Evolutionary conservation across 2,329 filamentous ascomycete genomes (phyloP), one percentile per base, ranked within the genome.

Genomic region (Ramularia endophylla): DNA sequence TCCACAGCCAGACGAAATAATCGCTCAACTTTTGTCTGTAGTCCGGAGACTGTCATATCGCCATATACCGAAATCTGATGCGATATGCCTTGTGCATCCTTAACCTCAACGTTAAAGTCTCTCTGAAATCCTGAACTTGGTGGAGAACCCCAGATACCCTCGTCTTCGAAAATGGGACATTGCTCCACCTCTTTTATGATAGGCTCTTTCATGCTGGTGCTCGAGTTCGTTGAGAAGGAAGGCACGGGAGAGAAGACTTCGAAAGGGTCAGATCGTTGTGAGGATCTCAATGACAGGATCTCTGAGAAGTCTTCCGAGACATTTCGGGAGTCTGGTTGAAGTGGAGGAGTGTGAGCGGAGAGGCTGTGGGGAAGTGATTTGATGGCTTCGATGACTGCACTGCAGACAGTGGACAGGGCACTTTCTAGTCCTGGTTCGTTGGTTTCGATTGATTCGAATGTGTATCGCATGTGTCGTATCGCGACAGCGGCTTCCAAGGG

Each of bases 371-470:
- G 40, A 2, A 50, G 39, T 1, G 32, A 29, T 11, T 47, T 44
- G 13, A 50, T 27, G 13, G 47, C 47, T 27, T 39, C 38, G 19
- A 50, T 50, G 27, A 50, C 42, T 4, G 36, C 36, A 17, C 31
- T 35, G 12, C 41, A 41, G 41, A 50, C 43, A 13, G 36, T 41
- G 19, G 41, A 36, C 5, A 50, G 36, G 11, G 22, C 22, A 25
- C 11, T 25, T 11, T 25, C 22, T 11, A 25, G 11, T 25, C 22
- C 22, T 6, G 22, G 22, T 25, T 25, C 22, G 22, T 25, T 25
- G 22, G 22, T 25, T 25, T 46, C 40, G 5, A 43, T 29, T 18
- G 36, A 32, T 32, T 46, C 43, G 15, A 46, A 36, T 5, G 38
- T 36, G 19, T 40, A 46, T 27, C 42, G 34, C 27, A 46, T 42